Evolutionary conservation across 2,329 filamentous ascomycete genomes (phyloP), one percentile per base, ranked within the genome.

Genomic region (Aureobasidium musti): DNA sequence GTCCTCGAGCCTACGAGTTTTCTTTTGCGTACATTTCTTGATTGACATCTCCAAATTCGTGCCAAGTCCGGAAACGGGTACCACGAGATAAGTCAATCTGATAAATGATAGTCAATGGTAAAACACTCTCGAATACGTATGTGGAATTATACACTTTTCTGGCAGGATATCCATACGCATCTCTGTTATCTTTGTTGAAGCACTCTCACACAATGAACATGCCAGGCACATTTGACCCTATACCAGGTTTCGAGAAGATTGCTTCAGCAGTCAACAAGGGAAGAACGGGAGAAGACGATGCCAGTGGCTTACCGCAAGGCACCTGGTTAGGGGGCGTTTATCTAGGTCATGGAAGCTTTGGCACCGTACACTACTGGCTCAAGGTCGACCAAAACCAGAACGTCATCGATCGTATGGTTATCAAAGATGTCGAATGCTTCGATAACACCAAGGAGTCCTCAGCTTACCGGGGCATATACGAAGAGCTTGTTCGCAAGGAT

Each of bases 381-480:
- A 43, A 59, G 8, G 26, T 33, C 26, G 56, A 45, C 8, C 17
- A 33, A 6, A 47, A 17, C 26, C 37, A 45, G 30, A 59, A 45
- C 8, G 19, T 59, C 4, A 11, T 33, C 17, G 39, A 59, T 23
- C 56, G 56, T 35, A 59, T 59, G 56, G 39, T 47, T 28, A 59
- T 59, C 56, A 59, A 59, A 59, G 56, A 59, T 23, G 1, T 43
- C 11, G 19, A 23, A 8, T 19, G 21, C 26, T 6, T 8, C 11
- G 39, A 47, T 3, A 3, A 14, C 4, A 59, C 11, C 6, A n/a
- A 11, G 19, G 43, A 61, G n/a, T 43, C 57, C 3, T 3, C n/a
- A 17, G 37, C 5, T 19, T 61, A 61, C 28, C 6, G 2, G 19
- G 57, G 43, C 3, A 37, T 61, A 17, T 61, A 61, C 30, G 43